phyloP scores from a whole-genome alignment of 2,329 filamentous ascomycete species.

The Eutypella sp. region DNA sequence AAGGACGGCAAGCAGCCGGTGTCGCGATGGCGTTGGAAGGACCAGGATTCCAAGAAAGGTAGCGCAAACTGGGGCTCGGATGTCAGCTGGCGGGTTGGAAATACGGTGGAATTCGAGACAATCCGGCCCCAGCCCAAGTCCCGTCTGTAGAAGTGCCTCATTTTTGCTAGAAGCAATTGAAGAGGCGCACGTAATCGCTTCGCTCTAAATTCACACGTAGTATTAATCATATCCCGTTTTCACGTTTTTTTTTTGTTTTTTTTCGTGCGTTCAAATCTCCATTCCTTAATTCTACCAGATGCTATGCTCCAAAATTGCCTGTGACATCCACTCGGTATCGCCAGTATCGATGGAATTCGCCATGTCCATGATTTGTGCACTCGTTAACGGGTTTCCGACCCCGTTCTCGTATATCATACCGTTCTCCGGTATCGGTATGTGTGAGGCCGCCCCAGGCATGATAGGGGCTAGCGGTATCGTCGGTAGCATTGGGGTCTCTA shows the following conservation, averaged over 20 bases:
- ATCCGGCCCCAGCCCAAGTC: neutral
- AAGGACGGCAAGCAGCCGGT: constrained; percentile 34
- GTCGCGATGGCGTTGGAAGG: constrained; percentile 49
- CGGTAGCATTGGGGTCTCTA: neutral
- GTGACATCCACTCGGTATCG: constrained; percentile 41
- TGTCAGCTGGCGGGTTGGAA: constrained; percentile 35
- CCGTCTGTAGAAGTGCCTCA: neutral
- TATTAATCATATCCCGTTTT: too few species aligned
- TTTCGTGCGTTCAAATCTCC: neutral
- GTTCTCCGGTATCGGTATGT: neutral
- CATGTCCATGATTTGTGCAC: constrained; percentile 42
- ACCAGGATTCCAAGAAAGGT: constrained; percentile 1
- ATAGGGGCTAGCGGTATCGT: neutral
- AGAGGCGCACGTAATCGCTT: neutral
- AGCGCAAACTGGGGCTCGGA: constrained; percentile 14
- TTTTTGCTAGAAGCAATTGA: neutral
- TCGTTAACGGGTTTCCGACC: constrained; percentile 19
- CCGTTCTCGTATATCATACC: neutral
- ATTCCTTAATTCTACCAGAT: constrained; percentile 28
- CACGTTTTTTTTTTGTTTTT: too few species aligned
- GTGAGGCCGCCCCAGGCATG: neutral
- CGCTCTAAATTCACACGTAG: neutral
- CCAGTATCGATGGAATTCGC: constrained; percentile 30
- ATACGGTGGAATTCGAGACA: constrained; percentile 14
- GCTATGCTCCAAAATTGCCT: constrained; percentile 39